Evolutionary conservation across 73 alveolate species (phyloP).

Genomic region (Diophrys sp.): DNA sequence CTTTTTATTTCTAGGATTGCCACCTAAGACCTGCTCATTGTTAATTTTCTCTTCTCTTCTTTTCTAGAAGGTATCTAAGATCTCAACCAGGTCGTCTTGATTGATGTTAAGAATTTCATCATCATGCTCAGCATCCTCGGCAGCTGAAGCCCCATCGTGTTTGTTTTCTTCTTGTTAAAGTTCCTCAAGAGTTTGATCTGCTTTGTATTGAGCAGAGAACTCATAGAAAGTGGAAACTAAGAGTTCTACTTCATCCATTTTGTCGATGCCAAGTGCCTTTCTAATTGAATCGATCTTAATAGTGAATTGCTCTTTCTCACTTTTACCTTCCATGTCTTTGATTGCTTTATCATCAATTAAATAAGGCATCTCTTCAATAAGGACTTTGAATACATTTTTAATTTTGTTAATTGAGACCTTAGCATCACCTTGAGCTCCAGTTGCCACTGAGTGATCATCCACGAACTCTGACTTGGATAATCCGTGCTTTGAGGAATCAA

Average conservation of each 20-base stretch:
- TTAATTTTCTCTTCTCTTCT: constrained; percentile 69
- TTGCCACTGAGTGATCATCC: constrained; percentile 36
- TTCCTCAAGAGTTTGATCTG: constrained; percentile 8
- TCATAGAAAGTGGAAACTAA: constrained; percentile 67
- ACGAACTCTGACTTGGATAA: constrained; percentile 43
- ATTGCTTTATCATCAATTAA: constrained; percentile 77
- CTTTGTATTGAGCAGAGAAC: background rate
- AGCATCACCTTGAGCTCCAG: constrained; percentile 50
- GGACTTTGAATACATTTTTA: constrained; percentile 63
- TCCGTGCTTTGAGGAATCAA: constrained; percentile 44
- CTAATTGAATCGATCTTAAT: constrained; percentile 72
- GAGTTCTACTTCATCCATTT: constrained; percentile 76
- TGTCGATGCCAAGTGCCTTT: constrained; percentile 75
- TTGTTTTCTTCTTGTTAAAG: background rate
- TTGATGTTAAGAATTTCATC: constrained; percentile 62
- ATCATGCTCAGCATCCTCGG: constrained; percentile 35
- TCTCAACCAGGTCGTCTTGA: constrained; percentile 68
- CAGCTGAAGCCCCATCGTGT: constrained; percentile 17
- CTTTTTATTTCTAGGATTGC: constrained; percentile 73
- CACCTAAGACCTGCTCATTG: constrained; percentile 56
- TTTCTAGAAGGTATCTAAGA: constrained; percentile 66
- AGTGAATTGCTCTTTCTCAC: constrained; percentile 63
- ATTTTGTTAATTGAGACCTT: constrained; percentile 64
- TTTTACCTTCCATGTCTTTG: constrained; percentile 32
- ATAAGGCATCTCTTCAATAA: constrained; percentile 66